A percentile compares a stretch with the other conserved stretches of the same genome.
phyloP scores from a whole-genome alignment of 1,139 yeast species.

The Geotrichum candidum region DNA sequence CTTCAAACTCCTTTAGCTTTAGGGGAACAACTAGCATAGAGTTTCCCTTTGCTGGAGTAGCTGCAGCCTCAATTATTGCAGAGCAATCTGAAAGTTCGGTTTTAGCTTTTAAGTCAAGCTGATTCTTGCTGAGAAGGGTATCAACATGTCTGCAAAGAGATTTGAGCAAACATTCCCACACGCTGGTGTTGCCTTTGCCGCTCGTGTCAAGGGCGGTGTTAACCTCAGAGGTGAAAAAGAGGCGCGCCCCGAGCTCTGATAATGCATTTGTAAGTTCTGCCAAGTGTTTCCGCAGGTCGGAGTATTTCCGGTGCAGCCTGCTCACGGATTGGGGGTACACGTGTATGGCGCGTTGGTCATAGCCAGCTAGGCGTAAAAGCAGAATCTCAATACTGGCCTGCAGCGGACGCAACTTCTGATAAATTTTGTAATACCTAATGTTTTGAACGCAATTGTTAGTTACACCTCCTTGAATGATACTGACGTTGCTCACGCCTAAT shows the following conservation, averaged over 20 bases:
- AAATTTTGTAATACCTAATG: constrained; percentile 2
- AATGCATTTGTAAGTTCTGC: constrained; percentile 34
- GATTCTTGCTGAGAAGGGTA: background rate
- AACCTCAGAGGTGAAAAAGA: background rate
- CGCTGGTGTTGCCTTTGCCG: background rate
- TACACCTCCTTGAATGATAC: background rate
- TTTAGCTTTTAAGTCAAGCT: background rate
- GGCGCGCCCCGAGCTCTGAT: background rate
- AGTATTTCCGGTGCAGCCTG: constrained; percentile 40
- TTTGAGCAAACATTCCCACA: background rate
- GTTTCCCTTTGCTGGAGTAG: background rate
- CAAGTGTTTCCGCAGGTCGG: constrained; percentile 40
- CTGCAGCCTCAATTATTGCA: background rate
- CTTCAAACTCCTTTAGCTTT: background rate
- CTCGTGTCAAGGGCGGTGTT: background rate
- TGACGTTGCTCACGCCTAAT: background rate
- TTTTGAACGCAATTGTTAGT: background rate
- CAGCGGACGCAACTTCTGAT: constrained; percentile 42
- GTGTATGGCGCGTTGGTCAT: constrained; percentile 35
- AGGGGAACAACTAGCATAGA: background rate
- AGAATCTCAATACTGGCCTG: constrained; percentile 55
- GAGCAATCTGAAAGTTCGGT: background rate
- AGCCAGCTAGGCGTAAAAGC: constrained; percentile 50
- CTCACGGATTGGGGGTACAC: constrained; percentile 36
- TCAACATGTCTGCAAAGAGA: background rate